phyloP scores from a whole-genome alignment of 2,329 filamentous ascomycete species.

The Hymenoscyphus scutula region DNA sequence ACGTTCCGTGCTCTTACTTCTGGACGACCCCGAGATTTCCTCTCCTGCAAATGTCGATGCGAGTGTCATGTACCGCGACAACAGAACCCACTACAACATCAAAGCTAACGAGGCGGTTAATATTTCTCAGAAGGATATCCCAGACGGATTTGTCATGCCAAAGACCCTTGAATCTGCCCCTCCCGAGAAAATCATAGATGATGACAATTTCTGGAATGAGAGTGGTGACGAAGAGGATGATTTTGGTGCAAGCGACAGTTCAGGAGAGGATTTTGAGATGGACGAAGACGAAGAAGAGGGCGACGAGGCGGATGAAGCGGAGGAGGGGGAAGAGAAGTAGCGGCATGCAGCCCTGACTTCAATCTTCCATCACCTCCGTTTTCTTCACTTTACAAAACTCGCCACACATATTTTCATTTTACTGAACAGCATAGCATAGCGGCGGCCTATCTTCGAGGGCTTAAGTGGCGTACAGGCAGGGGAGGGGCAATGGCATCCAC shows the following conservation, averaged over 20 bases:
- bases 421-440: slow-evolving; percentile 24
- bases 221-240: slow-evolving; percentile 67
- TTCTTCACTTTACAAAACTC: not conserved
- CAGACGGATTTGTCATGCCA: slow-evolving; percentile 77
- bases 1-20: slow-evolving; percentile 83
- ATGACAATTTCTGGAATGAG: slow-evolving; percentile 81
- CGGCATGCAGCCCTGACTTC: not conserved
- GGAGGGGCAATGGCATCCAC: slow-evolving; percentile 18
- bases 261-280: slow-evolving; percentile 58
- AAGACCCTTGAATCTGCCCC: slow-evolving; percentile 63
- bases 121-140: slow-evolving; percentile 74
- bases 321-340: slow-evolving; percentile 42
- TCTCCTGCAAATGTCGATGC: slow-evolving; percentile 96
- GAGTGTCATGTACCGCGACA: slow-evolving; percentile 77
- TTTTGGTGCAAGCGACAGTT: slow-evolving; percentile 70
- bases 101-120: slow-evolving; percentile 69
- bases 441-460: slow-evolving; percentile 5
- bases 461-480: slow-evolving; percentile 24
- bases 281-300: slow-evolving; percentile 57
- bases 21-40: slow-evolving; percentile 91
- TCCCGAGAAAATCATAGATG: slow-evolving; percentile 63
- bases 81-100: slow-evolving; percentile 65
- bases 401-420: too few species aligned
- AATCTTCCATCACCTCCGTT: not conserved
- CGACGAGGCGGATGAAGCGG: slow-evolving; percentile 56